Evolutionary conservation across 805 yeast species (phyloP), one percentile per base, ranked within the genome.

Genomic region (Starmerella apicola): DNA sequence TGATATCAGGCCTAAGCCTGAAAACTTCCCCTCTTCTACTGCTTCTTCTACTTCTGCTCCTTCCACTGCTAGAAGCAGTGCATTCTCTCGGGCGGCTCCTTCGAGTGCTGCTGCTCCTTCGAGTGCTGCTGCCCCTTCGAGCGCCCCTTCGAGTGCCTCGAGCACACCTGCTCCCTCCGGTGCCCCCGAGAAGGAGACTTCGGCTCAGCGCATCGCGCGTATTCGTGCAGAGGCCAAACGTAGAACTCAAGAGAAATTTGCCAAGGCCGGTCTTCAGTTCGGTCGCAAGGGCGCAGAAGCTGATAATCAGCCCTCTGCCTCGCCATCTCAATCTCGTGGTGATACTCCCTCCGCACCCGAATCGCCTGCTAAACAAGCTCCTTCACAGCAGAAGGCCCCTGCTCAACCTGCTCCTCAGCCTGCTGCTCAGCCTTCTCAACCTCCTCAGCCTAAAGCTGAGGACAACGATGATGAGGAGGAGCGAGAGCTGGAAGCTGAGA

Each of bases 381-480:
- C 30, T 8, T 27, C 34, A 9, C 27, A 33, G 9, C 19, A 7
- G 17, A 7, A 18, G 34, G 17, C 29, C 6, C 29, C 37, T 15
- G 29, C 33, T n/a, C n/a, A 17, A 8, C 15, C 47, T 9, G 38
- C 16, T 3, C n/a, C 32, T 16, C 23, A 20, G 13, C 39, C 32
- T 8, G 28, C 32, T 8, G 31, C 21, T 9, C 24, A 3, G 19
- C 26, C 46, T 3, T 18, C 32, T 12, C 17, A 37, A 5, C 34
- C 27, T 3, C 30, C 27, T 9, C 33, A 6, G 10, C 37, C 35
- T 6, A 22, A 7, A 30, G 8, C 31, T 16, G 61, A 57, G 20
- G 58, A 50, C 21, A 57, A 50, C 24, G 66, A 54, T 25, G 64
- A 60, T 18, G 71, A 65, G 25, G 66, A 61, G 19, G 64, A 59